A percentile compares a stretch with the other conserved stretches of the same genome.
Conservation (phyloP, 2,329 filamentous ascomycete genomes). For the Dendryphion nanum region DNA sequence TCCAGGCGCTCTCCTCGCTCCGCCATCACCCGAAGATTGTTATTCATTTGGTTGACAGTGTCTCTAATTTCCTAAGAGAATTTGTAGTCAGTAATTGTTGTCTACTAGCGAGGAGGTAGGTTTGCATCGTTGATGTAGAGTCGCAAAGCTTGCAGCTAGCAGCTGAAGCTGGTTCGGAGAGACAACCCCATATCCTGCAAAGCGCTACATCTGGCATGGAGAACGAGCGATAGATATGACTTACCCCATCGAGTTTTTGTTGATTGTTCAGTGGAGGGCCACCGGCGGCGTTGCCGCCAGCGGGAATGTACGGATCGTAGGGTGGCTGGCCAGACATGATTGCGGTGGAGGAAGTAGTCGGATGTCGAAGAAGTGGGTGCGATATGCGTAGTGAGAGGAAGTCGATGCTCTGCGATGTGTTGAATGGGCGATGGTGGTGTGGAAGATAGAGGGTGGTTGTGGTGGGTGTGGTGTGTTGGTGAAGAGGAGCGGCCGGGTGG, state of each 20-base stretch:
- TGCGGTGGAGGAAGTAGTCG: slow-evolving; percentile 10
- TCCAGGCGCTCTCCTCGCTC: slow-evolving; percentile 89
- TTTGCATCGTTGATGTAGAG: too few species aligned
- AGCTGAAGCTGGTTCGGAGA: too few species aligned
- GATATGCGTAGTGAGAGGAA: slow-evolving; percentile 2
- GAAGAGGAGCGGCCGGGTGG: too few species aligned
- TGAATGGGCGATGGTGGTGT: slow-evolving; percentile 8
- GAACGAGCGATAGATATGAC: too few species aligned
- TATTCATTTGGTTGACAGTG: slow-evolving; percentile 90
- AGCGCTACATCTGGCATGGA: too few species aligned
- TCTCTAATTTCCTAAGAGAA: slow-evolving; percentile 98
- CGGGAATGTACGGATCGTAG: slow-evolving; percentile 88
- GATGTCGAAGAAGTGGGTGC: slow-evolving; percentile 9
- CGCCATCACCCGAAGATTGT: slow-evolving; percentile 96
- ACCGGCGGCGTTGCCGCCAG: slow-evolving; percentile 53
- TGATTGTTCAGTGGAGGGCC: too few species aligned
- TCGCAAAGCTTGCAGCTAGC: too few species aligned
- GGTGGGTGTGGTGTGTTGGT: not conserved
- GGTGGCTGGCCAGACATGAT: slow-evolving; percentile 62
- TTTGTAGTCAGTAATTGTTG: too few species aligned
- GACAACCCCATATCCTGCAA: too few species aligned
- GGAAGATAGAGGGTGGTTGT: slow-evolving; percentile 4
- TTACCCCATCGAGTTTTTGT: too few species aligned
- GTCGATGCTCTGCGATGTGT: slow-evolving; percentile 6
- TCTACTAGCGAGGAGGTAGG: too few species aligned